Conservation (phyloP, 148 eudicot genomes). For the Hydrangea macrophylla region DNA sequence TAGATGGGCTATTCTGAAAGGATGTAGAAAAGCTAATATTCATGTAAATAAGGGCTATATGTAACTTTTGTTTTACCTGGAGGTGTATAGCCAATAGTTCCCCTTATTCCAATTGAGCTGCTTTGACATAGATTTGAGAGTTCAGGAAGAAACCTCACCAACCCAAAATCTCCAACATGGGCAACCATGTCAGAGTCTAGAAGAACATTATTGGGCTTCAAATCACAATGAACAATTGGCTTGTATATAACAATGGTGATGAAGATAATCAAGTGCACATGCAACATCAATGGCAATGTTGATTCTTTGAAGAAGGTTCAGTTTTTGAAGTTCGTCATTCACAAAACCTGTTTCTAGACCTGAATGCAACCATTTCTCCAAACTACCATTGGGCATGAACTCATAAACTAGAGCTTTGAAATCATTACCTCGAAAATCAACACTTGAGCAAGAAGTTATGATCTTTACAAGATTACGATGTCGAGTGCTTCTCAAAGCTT, state of each 20-base stretch:
- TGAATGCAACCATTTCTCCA: neutral
- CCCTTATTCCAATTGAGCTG: neutral
- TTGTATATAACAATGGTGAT: neutral
- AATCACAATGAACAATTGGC: conserved; percentile 2
- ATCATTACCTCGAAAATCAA: neutral
- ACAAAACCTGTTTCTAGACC: neutral
- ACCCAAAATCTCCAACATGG: conserved; percentile 5
- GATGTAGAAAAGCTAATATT: too few species aligned
- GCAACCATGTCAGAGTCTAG: conserved; percentile 3
- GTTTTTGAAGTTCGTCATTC: neutral
- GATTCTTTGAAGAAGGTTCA: neutral
- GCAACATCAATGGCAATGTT: conserved; percentile 1
- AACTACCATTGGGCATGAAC: conserved; percentile 3
- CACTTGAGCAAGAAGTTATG: neutral
- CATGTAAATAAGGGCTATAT: too few species aligned
- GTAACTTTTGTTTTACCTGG: neutral
- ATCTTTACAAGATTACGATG: neutral
- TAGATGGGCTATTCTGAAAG: too few species aligned
- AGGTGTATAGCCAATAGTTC: neutral
- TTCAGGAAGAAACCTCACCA: neutral
- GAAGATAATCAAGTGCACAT: neutral
- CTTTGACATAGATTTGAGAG: neutral
- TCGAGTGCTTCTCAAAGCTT: neutral
- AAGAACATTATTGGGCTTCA: neutral
- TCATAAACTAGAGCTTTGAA: conserved; percentile 3